phyloP scores from a whole-genome alignment of 2,329 filamentous ascomycete genomes.

The Verticillium klebahnii region DNA sequence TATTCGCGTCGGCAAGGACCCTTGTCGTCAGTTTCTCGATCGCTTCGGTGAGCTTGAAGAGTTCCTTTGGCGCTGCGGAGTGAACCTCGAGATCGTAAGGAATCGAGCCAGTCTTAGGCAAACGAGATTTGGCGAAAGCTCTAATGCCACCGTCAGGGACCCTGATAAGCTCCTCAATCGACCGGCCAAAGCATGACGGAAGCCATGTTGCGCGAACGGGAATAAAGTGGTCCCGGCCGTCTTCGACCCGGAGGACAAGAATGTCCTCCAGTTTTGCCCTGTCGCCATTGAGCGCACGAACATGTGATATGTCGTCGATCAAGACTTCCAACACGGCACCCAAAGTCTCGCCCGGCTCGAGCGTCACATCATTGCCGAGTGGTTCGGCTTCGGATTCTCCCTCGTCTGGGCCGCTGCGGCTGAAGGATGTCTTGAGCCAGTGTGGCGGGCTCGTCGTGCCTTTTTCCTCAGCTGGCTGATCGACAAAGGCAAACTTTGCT shows the following conservation, averaged over 20 bases:
- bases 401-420: slow-evolving; percentile 38
- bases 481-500: slow-evolving; percentile 76
- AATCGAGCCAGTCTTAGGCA: slow-evolving; percentile 40
- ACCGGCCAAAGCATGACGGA: slow-evolving; percentile 77
- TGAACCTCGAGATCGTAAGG: slow-evolving; percentile 55
- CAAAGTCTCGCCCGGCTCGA: slow-evolving; percentile 82
- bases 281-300: slow-evolving; percentile 68
- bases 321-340: slow-evolving; percentile 64
- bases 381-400: slow-evolving; percentile 20
- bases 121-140: slow-evolving; percentile 32
- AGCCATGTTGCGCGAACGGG: slow-evolving; percentile 75
- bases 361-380: slow-evolving; percentile 50
- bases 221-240: slow-evolving; percentile 89
- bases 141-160: slow-evolving; percentile 79
- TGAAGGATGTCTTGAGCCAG: slow-evolving; percentile 71
- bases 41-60: slow-evolving; percentile 84
- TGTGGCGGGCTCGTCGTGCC: slow-evolving; percentile 37
- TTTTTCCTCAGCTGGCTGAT: slow-evolving; percentile 54
- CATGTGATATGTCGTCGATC: slow-evolving; percentile 58
- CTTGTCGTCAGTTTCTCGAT: slow-evolving; percentile 57
- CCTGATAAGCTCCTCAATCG: slow-evolving; percentile 81
- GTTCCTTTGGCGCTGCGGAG: slow-evolving; percentile 79
- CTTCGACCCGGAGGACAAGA: slow-evolving; percentile 75
- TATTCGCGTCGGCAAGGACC: slow-evolving; percentile 55
- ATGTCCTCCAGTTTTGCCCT: slow-evolving; percentile 72